phyloP scores from a whole-genome alignment of 371 early-diverging fungal genomes.

The Rhizopus stolonifer region DNA sequence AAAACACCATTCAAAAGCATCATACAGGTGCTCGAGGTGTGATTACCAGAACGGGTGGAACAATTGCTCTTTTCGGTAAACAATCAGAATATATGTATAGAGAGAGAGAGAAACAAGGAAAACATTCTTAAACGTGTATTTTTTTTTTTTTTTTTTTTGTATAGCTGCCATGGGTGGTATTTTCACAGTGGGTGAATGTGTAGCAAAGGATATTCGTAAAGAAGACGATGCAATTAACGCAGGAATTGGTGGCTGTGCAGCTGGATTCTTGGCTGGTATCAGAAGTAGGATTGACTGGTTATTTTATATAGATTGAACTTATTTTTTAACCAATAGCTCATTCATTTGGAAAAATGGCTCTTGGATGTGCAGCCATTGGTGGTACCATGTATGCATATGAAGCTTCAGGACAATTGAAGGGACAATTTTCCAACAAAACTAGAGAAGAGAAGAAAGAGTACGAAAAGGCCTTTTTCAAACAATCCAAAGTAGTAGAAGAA shows the following conservation, averaged over 20 bases:
- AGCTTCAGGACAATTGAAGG: conserved; percentile 66
- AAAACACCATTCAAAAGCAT: conserved; percentile 68
- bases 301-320: neutral
- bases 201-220: conserved; percentile 58
- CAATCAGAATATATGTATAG: neutral
- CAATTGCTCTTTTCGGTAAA: conserved; percentile 73
- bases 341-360: conserved; percentile 60
- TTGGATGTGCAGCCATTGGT: conserved; percentile 67
- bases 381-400: conserved; percentile 73
- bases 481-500: conserved; percentile 27
- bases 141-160: too few species aligned
- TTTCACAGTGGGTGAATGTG: conserved; percentile 68
- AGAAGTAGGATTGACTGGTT: conserved; percentile 54
- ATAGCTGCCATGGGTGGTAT: conserved; percentile 81
- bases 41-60: conserved; percentile 67
- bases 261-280: conserved; percentile 72
- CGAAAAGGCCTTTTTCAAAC: conserved; percentile 53
- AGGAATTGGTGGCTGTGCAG: conserved; percentile 73
- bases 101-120: neutral
- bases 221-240: conserved; percentile 72
- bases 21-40: conserved; percentile 67
- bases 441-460: conserved; percentile 52
- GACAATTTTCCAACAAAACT: conserved; percentile 45
- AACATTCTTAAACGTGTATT: neutral
- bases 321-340: conserved; percentile 38